These are phyloP conservation scores for Ustilago xerochloae DNA, from an alignment of 1,284 basidiomycete species.

Conservation along the genomic window DNA sequence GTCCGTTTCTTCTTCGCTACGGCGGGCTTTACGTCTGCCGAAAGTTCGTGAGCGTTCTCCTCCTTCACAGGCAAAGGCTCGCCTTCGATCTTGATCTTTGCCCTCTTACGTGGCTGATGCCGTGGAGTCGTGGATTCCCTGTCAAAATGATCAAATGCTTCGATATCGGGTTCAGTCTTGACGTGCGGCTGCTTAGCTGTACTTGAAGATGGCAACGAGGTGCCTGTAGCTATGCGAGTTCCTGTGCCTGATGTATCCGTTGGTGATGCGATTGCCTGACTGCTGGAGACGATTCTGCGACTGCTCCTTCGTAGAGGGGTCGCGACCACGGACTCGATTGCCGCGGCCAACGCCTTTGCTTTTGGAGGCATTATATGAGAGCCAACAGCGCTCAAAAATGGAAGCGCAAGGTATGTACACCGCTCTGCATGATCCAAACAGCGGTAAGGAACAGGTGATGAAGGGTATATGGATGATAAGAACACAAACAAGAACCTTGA, in stretches of 20 bases:
- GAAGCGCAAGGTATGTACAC: no score
- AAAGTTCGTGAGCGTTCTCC: not conserved
- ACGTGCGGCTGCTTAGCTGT: constrained; percentile 10
- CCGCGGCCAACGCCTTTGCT: constrained; percentile 17
- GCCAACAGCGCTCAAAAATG: no score
- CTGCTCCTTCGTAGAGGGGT: constrained; percentile 24
- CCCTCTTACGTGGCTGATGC: not conserved
- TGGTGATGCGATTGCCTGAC: not conserved
- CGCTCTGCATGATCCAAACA: no score
- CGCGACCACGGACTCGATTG: not conserved
- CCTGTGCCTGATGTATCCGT: not conserved
- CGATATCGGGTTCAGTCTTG: constrained; percentile 4
- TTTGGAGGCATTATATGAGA: constrained; percentile 10
- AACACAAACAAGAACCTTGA: no score
- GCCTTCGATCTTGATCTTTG: constrained; percentile 4
- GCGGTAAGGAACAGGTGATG: no score
- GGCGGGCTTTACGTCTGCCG: not conserved
- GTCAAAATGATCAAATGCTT: not conserved
- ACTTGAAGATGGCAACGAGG: not conserved
- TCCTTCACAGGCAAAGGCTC: not conserved
- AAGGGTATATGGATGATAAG: no score
- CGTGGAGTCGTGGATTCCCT: not conserved
- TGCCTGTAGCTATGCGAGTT: not conserved
- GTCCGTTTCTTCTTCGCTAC: constrained; percentile 12
- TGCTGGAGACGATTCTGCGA: constrained; percentile 7